Evolutionary conservation across 495 filamentous ascomycete species (phyloP), one percentile per base, ranked within the genome.

Genomic region (Hyaloscypha variabilis): DNA sequence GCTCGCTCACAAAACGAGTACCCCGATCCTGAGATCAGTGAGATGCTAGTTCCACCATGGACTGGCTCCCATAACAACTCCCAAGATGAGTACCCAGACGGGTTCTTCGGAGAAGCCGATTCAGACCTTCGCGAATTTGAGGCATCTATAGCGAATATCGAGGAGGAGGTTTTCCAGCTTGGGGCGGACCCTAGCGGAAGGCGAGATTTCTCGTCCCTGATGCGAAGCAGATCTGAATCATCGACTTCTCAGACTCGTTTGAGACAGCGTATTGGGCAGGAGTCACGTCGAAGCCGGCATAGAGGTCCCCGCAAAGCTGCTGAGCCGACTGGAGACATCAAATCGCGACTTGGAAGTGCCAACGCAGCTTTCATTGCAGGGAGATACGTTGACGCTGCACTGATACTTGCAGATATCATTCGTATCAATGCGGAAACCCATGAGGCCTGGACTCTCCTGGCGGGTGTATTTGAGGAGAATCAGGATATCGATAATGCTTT

Each of bases 391-490:
- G 77, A 81, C 39, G 90, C 92, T 13, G 79, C 86, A 31, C 77
- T 86, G 2, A 78, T 85, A 52, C 84, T 90, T 13, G 78, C 82
- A 55, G 85, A 87, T 71, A 90, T 93, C 13, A 87, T 96, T 59
- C 85, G 90, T 63, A 82, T 88, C 69, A 96, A 97, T 72, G 90
- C 91, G 17, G 93, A 96, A 73, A 91, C 93, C 62, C 90, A 90
- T 66, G 81, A 85, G 24, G 90, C 93, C 29, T 93, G 94, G 83
- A 86, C 84, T 23, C 75, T 94, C 30, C 74, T 95, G 13, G 89
- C 91, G 0, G 85, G 92, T 31, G 87, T 94, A 55, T 87, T 90
- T 70, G 74, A 87, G 46, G 86, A 88, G 62, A 81, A 88, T 67
- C 90, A 89, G 3, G 81, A 92, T 52, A 81, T 83, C 49, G 82